Conservation (phyloP, 1,284 basidiomycete species). For the Rugosomyces carneus region DNA sequence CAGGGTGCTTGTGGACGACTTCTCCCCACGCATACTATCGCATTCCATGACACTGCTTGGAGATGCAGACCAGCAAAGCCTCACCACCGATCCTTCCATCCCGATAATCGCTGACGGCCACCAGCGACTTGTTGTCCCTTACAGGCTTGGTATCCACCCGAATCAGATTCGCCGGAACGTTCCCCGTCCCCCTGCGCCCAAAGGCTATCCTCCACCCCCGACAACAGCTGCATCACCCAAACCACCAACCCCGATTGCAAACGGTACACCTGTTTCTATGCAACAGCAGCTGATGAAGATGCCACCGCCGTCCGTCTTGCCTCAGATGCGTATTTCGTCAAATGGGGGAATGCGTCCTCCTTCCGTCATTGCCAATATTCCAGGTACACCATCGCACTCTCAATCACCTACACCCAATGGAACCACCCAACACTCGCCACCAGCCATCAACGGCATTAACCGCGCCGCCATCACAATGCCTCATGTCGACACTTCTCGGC, state of each 20-base stretch:
- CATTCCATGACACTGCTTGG: slow-evolving; percentile 45
- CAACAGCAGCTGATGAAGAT: slow-evolving; percentile 53
- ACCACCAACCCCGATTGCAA: slow-evolving; percentile 20
- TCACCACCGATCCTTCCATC: slow-evolving; percentile 30
- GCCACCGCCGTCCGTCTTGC: slow-evolving; percentile 41
- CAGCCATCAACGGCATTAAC: slow-evolving; percentile 30
- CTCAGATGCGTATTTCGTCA: slow-evolving; percentile 53
- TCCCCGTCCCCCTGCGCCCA: slow-evolving; percentile 23
- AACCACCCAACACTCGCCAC: slow-evolving; percentile 27
- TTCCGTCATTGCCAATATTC: slow-evolving; percentile 23
- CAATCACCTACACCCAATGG: slow-evolving; percentile 33
- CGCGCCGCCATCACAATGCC: slow-evolving; percentile 39
- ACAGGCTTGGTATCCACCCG: slow-evolving; percentile 34
- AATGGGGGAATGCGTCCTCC: slow-evolving; percentile 48
- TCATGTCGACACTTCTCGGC: slow-evolving; percentile 32
- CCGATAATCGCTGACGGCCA: slow-evolving; percentile 28
- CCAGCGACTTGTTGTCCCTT: slow-evolving; percentile 30
- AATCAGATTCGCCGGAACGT: slow-evolving; percentile 35
- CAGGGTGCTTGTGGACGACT: slow-evolving; percentile 65
- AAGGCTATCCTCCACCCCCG: slow-evolving; percentile 15
- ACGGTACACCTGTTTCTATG: slow-evolving; percentile 43
- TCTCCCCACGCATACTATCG: slow-evolving; percentile 50
- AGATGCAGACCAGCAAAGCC: slow-evolving; percentile 28
- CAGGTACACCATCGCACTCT: slow-evolving; percentile 7
- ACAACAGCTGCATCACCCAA: slow-evolving; percentile 11